Base-by-base conservation (phyloP, 495 filamentous ascomycete species). In the Talaromyces liani region DNA sequence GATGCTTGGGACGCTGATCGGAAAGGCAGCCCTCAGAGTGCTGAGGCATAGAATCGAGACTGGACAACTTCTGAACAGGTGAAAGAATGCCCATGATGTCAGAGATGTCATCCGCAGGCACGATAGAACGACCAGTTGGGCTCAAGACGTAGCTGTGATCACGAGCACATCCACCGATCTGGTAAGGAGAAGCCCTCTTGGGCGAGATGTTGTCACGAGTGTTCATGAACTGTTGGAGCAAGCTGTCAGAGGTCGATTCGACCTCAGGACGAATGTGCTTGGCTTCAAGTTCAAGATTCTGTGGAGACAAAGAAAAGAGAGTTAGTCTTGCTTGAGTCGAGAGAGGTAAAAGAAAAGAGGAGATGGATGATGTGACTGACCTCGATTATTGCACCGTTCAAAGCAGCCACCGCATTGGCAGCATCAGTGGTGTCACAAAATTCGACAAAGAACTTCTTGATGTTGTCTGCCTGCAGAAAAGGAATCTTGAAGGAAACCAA, bases 371-470 rank as follows among this genome's bases (percentile, higher is more conserved):
- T 16, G 16, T 45, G 63, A 64, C 83, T 75, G 66, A 85, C 86
- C 61, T 78, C 72, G 63, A 85, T 63, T 2, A 75, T 72, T 24
- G 72, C 66, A 22, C 79, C 77, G 66, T 83, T 82, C 56, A 83
- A 61, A 29, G 71, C 70, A 22, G 65, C 68, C 63, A 77, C 64
- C 39, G 72, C 73, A 60, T 75, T 73, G 31, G 73, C 70, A 0
- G 74, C 72, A 45, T 75, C 69, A 33, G 68, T 70, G 36, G 70
- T 72, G 54, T 89, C 83, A 55, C 73, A 82, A 68, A 82, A 91
- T 65, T 91, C 88, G 8, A 71, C 64, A 63, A 73, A 73, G 65
- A 73, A 79, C 14, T 74, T 65, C 20, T 67, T 62, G 29, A 70
- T 64, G 29, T 71, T 74, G 34, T 75, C 70, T 10, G 77, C 72